These are phyloP conservation scores for Fusarium coicis DNA, from an alignment of 2,329 filamentous ascomycete genomes.

Conservation along the genomic window DNA sequence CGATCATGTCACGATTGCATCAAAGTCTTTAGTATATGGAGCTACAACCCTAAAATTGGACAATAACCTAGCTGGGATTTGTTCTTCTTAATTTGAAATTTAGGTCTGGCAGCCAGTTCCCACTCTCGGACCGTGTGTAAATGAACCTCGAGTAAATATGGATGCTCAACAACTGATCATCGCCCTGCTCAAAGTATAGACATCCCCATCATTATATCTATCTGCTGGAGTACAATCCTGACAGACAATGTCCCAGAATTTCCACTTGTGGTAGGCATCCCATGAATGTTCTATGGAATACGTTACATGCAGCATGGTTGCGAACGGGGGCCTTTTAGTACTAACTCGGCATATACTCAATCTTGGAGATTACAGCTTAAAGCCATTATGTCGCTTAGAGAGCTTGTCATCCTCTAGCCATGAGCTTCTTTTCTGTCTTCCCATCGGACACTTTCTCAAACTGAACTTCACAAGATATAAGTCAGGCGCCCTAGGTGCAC, in stretches of 20 bases:
- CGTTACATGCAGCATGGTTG: neutral
- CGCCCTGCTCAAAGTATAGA: neutral
- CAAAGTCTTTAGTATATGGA: neutral
- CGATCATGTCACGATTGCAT: no score
- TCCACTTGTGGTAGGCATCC: neutral
- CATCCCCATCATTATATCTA: neutral
- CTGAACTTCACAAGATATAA: no score
- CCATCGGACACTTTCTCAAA: neutral
- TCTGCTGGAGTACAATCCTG: fast-evolving
- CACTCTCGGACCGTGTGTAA: neutral
- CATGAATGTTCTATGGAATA: neutral
- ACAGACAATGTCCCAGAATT: fast-evolving
- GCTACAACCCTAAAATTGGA: neutral
- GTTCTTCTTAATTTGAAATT: neutral
- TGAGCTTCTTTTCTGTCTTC: no score
- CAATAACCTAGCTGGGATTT: neutral
- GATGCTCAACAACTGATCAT: neutral
- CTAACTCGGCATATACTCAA: no score
- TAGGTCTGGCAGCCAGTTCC: no score
- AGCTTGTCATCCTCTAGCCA: neutral
- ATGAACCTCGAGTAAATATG: fast-evolving
- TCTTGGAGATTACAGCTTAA: neutral
- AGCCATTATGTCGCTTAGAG: neutral
- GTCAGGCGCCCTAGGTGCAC: no score
- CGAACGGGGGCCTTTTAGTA: neutral